Evolutionary conservation across 257 asterid genomes (phyloP).

Genomic region (Solanum paucissectum): DNA sequence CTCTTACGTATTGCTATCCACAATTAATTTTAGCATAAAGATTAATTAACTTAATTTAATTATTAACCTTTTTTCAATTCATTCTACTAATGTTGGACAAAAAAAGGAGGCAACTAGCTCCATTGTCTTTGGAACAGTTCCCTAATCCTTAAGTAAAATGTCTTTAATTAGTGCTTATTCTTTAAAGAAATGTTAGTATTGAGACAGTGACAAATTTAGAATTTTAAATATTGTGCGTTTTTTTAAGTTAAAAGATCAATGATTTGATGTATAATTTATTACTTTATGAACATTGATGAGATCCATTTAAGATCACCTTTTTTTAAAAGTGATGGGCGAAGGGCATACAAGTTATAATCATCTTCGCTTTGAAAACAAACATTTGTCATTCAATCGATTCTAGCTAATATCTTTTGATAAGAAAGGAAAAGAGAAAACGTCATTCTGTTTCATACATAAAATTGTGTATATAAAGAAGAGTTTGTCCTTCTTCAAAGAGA

Average conservation of each 20-base stretch:
- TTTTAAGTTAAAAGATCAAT: not conserved
- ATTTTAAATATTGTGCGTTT: not conserved
- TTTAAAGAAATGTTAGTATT: not conserved
- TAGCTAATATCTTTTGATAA: too few species aligned
- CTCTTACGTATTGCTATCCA: not conserved
- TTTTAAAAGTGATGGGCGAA: not conserved
- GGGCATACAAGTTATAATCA: not conserved
- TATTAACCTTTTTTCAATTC: not conserved
- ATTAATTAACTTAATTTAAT: slow-evolving; percentile 1
- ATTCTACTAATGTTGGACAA: not conserved
- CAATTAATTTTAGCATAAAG: not conserved
- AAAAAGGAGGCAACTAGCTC: slow-evolving; percentile 1
- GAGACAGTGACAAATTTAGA: not conserved
- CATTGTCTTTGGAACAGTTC: slow-evolving; percentile 6
- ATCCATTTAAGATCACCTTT: not conserved
- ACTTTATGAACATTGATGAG: not conserved
- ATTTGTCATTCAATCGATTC: too few species aligned
- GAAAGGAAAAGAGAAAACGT: too few species aligned
- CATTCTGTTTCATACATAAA: too few species aligned
- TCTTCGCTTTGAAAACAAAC: too few species aligned
- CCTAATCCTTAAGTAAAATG: not conserved
- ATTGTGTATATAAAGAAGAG: too few species aligned
- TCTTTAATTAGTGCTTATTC: not conserved
- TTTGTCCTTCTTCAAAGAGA: too few species aligned
- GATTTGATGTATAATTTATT: not conserved